phyloP scores from a whole-genome alignment of 2,329 filamentous ascomycete genomes.

The Fonsecaea monophora region DNA sequence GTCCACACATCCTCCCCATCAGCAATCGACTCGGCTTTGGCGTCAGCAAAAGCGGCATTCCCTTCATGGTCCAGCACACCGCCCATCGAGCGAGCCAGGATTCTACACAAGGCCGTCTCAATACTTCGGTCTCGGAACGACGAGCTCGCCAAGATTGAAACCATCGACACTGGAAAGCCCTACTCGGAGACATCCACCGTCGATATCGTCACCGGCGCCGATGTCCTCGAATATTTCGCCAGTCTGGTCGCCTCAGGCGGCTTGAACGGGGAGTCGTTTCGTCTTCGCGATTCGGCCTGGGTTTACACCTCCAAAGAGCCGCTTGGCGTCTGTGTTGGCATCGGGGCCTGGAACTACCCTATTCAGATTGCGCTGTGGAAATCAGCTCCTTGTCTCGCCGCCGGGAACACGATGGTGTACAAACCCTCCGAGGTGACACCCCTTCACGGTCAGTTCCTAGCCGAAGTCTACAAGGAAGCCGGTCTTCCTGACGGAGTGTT shows the following conservation, averaged over 20 bases:
- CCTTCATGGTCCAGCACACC: conserved; percentile 77
- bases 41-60: conserved; percentile 75
- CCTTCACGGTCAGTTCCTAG: conserved; percentile 77
- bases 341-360: conserved; percentile 91
- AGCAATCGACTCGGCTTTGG: conserved; percentile 74
- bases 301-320: conserved; percentile 83
- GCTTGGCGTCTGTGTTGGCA: conserved; percentile 82
- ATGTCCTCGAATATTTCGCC: conserved; percentile 86
- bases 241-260: conserved; percentile 78
- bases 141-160: conserved; percentile 78
- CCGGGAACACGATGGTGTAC: conserved; percentile 89
- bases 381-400: conserved; percentile 81
- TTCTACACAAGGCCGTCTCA: conserved; percentile 76
- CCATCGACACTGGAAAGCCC: conserved; percentile 84
- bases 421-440: conserved; percentile 89
- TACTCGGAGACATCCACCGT: conserved; percentile 84
- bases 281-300: conserved; percentile 76
- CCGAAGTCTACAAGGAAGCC: conserved; percentile 77
- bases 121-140: conserved; percentile 79
- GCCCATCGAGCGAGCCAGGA: conserved; percentile 74
- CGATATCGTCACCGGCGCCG: conserved; percentile 81
- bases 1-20: conserved; percentile 72
- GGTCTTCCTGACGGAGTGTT: conserved; percentile 83
- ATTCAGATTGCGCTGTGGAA: conserved; percentile 93
- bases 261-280: conserved; percentile 78